Evolutionary conservation across 805 yeast species (phyloP).

Genomic region (Wickerhamomyces pijperi): DNA sequence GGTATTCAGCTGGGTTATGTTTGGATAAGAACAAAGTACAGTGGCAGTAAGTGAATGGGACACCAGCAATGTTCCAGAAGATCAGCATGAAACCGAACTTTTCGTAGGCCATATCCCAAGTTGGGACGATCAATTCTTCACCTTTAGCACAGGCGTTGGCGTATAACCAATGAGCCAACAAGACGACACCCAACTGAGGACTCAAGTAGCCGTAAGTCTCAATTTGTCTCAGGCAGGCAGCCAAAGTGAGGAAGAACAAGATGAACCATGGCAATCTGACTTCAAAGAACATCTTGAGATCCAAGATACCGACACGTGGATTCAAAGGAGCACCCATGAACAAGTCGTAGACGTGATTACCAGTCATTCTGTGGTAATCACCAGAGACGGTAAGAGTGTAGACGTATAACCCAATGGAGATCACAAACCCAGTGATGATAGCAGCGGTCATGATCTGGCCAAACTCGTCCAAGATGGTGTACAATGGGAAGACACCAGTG

Average conservation of each 20-base stretch:
- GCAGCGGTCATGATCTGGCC: constrained; percentile 93
- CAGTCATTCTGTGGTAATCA: constrained; percentile 86
- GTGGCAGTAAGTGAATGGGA: constrained; percentile 95
- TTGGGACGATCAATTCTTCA: constrained; percentile 92
- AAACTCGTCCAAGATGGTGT: constrained; percentile 67
- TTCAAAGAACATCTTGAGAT: constrained; percentile 94
- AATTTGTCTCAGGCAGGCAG: constrained; percentile 66
- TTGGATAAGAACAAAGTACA: constrained; percentile 74
- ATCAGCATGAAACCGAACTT: constrained; percentile 98
- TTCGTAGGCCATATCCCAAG: constrained; percentile 99
- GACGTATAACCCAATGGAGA: constrained; percentile 60
- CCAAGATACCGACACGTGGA: constrained; percentile 88
- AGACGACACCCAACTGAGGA: constrained; percentile 61
- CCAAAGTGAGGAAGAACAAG: constrained; percentile 63
- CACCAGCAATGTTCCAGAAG: constrained; percentile 99
- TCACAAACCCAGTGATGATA: constrained; percentile 62
- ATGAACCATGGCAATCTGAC: constrained; percentile 97
- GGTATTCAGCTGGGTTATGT: constrained; percentile 78
- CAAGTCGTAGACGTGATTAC: constrained; percentile 79
- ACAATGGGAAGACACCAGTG: constrained; percentile 62
- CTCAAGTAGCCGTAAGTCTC: constrained; percentile 73
- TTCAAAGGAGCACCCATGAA: constrained; percentile 97
- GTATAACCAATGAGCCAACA: constrained; percentile 85
- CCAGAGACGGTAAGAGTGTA: constrained; percentile 53
- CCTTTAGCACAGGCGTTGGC: constrained; percentile 97